Conservation (phyloP, 768 basidiomycete genomes). For the Hygrocybe coccinea region DNA sequence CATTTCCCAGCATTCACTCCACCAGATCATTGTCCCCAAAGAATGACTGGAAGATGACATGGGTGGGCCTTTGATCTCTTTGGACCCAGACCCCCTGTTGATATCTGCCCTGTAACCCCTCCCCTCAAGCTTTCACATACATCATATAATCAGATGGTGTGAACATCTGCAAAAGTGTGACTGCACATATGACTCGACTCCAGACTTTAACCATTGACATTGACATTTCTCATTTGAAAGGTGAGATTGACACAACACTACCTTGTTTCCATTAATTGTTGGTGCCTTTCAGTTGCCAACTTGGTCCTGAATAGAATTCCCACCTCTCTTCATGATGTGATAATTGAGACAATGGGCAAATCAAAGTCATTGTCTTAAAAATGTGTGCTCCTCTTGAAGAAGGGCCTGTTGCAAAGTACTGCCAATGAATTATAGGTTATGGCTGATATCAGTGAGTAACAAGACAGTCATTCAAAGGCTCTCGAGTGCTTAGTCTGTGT, state of each 20-base stretch:
- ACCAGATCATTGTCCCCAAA: slow-evolving; percentile 42
- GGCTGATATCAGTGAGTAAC: slow-evolving; percentile 50
- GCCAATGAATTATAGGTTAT: slow-evolving; percentile 74
- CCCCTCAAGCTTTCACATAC: slow-evolving; percentile 46
- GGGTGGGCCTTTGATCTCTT: slow-evolving; percentile 39
- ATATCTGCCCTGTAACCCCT: slow-evolving; percentile 11
- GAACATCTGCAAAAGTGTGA: slow-evolving; percentile 8
- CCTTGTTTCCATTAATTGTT: not conserved
- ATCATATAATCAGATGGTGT: slow-evolving; percentile 91
- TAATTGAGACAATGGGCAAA: slow-evolving; percentile 62
- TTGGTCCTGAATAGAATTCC: slow-evolving; percentile 59
- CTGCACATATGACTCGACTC: slow-evolving; percentile 2
- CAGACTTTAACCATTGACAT: slow-evolving; percentile 71
- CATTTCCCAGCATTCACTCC: slow-evolving; percentile 87
- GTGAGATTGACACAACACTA: slow-evolving; percentile 37
- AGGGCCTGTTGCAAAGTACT: slow-evolving; percentile 59
- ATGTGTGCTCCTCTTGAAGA: slow-evolving; percentile 61
- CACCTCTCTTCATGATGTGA: slow-evolving; percentile 45
- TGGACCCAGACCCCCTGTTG: slow-evolving; percentile 19
- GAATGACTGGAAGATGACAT: slow-evolving; percentile 24
- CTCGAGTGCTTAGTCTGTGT: no score
- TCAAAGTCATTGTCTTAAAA: slow-evolving; percentile 68
- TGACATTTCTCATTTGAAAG: slow-evolving; percentile 70
- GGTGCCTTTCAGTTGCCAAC: slow-evolving; percentile 53
- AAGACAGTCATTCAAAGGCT: no score